Conservation (phyloP, 164 flowering plant species). For the Aristolochia contorta region DNA sequence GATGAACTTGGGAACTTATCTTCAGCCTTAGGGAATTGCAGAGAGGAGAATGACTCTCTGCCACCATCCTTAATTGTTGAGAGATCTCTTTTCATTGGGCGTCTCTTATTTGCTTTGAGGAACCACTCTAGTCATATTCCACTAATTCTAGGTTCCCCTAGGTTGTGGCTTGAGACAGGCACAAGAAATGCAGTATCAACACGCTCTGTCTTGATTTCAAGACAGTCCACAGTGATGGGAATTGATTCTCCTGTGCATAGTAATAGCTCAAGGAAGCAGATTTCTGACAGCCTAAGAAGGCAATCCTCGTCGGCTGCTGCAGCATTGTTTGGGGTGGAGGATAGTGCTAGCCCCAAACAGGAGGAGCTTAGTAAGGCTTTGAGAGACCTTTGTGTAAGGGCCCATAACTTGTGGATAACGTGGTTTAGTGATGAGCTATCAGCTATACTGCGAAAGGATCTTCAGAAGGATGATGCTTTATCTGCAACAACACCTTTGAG, state of each 20-base stretch:
- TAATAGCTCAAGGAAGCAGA: not conserved
- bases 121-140: constrained; percentile 81
- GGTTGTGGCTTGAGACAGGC: constrained; percentile 57
- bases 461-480: constrained; percentile 62
- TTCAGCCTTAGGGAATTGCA: constrained; percentile 23
- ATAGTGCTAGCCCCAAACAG: constrained; percentile 60
- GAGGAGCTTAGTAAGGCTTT: constrained; percentile 44
- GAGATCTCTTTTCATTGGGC: constrained; percentile 79
- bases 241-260: constrained; percentile 25
- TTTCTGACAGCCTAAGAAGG: constrained; percentile 37
- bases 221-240: constrained; percentile 31
- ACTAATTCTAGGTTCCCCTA: constrained; percentile 80
- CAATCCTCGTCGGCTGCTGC: constrained; percentile 44
- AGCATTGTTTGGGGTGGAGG: constrained; percentile 65
- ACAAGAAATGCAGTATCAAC: constrained; percentile 25
- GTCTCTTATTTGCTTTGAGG: constrained; percentile 77
- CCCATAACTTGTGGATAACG: constrained; percentile 81
- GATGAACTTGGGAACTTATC: constrained; percentile 51
- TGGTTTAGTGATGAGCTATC: constrained; percentile 85
- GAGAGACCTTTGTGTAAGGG: constrained; percentile 66
- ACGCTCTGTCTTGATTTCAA: constrained; percentile 27
- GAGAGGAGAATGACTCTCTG: constrained; percentile 17
- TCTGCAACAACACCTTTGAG: constrained; percentile 52
- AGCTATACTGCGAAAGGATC: constrained; percentile 41
- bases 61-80: constrained; percentile 57